phyloP scores from a whole-genome alignment of 164 flowering plant genomes.

The Macadamia integrifolia region DNA sequence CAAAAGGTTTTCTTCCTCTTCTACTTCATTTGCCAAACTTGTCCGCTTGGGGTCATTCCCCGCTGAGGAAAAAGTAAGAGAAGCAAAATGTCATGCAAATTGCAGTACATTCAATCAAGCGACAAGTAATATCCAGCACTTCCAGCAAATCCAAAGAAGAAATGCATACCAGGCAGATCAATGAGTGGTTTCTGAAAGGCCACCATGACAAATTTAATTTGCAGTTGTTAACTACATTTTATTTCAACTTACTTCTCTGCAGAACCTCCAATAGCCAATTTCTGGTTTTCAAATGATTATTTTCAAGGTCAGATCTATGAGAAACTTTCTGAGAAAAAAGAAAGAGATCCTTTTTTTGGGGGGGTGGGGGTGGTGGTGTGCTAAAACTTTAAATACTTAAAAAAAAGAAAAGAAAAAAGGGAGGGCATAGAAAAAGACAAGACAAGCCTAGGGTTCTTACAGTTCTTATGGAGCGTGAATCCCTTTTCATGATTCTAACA shows the following conservation, averaged over 20 bases:
- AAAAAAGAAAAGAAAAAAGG: neutral
- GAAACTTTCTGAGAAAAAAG: neutral
- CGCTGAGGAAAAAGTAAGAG: conserved; percentile 32
- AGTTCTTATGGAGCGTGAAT: conserved; percentile 80
- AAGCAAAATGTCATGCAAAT: conserved; percentile 2
- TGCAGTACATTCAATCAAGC: neutral
- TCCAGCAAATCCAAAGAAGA: neutral
- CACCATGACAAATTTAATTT: neutral
- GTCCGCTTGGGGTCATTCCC: conserved; percentile 60
- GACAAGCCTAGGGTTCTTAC: conserved; percentile 34
- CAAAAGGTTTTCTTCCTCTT: conserved; percentile 65
- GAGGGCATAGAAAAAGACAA: neutral
- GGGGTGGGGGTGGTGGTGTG: neutral
- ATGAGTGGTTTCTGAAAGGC: neutral
- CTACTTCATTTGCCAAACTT: conserved; percentile 58
- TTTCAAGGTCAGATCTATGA: conserved; percentile 11
- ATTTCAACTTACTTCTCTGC: conserved; percentile 63
- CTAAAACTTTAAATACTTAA: neutral
- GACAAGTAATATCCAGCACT: neutral
- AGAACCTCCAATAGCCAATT: conserved; percentile 76
- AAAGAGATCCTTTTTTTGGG: neutral
- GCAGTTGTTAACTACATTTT: neutral
- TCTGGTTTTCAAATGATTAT: conserved; percentile 36
- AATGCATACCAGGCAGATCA: neutral
- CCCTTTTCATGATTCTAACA: conserved; percentile 65